Evolutionary conservation across 2,329 filamentous ascomycete species (phyloP).

Genomic region (Pseudohalonectria lignicola): DNA sequence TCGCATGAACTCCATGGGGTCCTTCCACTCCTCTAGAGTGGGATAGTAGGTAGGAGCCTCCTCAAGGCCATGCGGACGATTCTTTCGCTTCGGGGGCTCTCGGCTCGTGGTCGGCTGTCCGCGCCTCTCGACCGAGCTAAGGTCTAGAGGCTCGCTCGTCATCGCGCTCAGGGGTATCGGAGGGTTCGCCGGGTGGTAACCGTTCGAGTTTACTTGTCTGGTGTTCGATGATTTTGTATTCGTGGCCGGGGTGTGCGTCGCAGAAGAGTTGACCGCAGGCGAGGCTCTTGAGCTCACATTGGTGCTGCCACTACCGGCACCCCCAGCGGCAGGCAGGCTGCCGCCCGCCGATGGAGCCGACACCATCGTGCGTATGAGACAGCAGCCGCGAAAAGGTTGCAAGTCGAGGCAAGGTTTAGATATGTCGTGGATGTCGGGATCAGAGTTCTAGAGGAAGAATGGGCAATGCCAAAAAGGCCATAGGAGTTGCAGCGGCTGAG

Average conservation of each 20-base stretch:
- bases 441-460: neutral
- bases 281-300: slow-evolving; percentile 42
- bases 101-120: slow-evolving; percentile 68
- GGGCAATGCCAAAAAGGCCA: neutral
- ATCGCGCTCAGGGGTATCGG: slow-evolving; percentile 47
- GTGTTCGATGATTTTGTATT: slow-evolving; percentile 46
- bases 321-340: neutral
- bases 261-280: slow-evolving; percentile 28
- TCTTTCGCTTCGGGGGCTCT: slow-evolving; percentile 66
- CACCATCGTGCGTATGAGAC: slow-evolving; percentile 1
- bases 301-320: slow-evolving; percentile 14
- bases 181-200: slow-evolving; percentile 38
- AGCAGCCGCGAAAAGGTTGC: too few relatives aligned
- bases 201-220: slow-evolving; percentile 40
- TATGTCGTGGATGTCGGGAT: too few relatives aligned
- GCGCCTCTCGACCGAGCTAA: slow-evolving; percentile 84
- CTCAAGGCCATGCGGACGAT: slow-evolving; percentile 70
- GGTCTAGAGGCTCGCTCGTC: slow-evolving; percentile 57
- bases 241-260: slow-evolving; percentile 20
- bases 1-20: slow-evolving; percentile 86
- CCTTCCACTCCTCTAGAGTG: slow-evolving; percentile 87
- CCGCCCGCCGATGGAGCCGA: neutral
- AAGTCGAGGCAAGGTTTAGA: too few relatives aligned
- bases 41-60: slow-evolving; percentile 88
- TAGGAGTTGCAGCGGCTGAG: neutral